phyloP scores from a whole-genome alignment of 495 filamentous ascomycete species.

The Talaromyces trachyspermus region DNA sequence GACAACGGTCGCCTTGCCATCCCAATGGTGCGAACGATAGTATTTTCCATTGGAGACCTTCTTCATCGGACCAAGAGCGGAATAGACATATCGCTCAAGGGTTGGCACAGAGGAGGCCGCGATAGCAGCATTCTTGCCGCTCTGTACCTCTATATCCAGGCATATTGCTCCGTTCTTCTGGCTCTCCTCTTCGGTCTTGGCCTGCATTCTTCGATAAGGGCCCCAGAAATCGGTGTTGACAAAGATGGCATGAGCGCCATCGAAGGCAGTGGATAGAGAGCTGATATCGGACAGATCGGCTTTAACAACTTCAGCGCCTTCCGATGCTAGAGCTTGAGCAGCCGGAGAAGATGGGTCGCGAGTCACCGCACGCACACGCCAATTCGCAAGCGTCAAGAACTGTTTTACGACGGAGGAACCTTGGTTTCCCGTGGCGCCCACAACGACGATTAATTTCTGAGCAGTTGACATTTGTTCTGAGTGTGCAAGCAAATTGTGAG shows the following conservation, averaged over 20 bases:
- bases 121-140: conserved; percentile 44
- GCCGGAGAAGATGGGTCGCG: conserved; percentile 10
- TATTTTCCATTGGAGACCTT: conserved; percentile 31
- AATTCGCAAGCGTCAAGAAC: conserved; percentile 28
- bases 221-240: conserved; percentile 49
- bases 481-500: not conserved
- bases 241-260: conserved; percentile 48
- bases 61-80: conserved; percentile 28
- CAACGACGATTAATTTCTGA: conserved; percentile 28
- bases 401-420: conserved; percentile 37
- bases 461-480: conserved; percentile 12
- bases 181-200: conserved; percentile 10
- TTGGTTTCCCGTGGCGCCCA: conserved; percentile 31
- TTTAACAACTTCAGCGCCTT: conserved; percentile 13
- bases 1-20: conserved; percentile 30
- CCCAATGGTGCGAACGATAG: conserved; percentile 28
- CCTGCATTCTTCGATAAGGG: conserved; percentile 9
- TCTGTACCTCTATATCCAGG: conserved; percentile 38
- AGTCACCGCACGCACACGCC: conserved; percentile 18
- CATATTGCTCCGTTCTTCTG: conserved; percentile 26
- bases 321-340: conserved; percentile 10
- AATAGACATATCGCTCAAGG: conserved; percentile 42
- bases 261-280: conserved; percentile 41
- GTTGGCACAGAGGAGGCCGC: conserved; percentile 36
- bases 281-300: conserved; percentile 44